phyloP scores from a whole-genome alignment of 345 rosid genomes.

The Garcia nutans region DNA sequence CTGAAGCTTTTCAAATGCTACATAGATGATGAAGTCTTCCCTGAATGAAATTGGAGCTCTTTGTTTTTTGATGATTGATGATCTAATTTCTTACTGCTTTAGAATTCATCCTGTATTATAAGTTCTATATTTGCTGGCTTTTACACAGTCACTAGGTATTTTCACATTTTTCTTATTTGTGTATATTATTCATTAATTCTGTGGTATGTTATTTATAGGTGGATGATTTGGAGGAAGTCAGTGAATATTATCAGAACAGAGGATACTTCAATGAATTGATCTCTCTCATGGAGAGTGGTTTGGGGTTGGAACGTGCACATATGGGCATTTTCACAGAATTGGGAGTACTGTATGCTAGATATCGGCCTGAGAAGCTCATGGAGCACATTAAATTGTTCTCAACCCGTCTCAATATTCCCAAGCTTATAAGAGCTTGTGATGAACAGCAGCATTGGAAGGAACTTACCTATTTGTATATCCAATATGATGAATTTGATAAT shows the following conservation, averaged over 20 bases:
- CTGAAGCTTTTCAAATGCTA: neutral
- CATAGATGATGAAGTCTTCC: neutral
- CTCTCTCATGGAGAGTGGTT: constrained; percentile 99
- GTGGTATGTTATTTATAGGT: constrained; percentile 47
- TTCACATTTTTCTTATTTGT: neutral
- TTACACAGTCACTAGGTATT: neutral
- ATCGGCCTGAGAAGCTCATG: constrained; percentile 93
- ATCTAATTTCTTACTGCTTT: neutral
- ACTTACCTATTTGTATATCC: constrained; percentile 84
- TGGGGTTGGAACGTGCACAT: constrained; percentile 96
- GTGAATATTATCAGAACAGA: constrained; percentile 95
- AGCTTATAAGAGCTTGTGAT: constrained; percentile 96
- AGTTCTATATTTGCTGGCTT: neutral
- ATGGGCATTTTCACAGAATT: constrained; percentile 98
- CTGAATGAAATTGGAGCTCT: neutral
- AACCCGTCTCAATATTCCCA: constrained; percentile 95
- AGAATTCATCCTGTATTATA: neutral
- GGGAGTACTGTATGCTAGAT: constrained; percentile 98
- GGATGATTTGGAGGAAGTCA: constrained; percentile 96
- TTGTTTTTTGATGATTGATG: neutral
- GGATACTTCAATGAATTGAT: constrained; percentile 94
- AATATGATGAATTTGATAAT: constrained; percentile 94
- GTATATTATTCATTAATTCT: neutral
- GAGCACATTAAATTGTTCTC: constrained; percentile 97
- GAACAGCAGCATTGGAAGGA: constrained; percentile 99